Evolutionary conservation across 1,284 basidiomycete species (phyloP), one percentile per base, ranked within the genome.

Genomic region (Leccinum subrobustum): DNA sequence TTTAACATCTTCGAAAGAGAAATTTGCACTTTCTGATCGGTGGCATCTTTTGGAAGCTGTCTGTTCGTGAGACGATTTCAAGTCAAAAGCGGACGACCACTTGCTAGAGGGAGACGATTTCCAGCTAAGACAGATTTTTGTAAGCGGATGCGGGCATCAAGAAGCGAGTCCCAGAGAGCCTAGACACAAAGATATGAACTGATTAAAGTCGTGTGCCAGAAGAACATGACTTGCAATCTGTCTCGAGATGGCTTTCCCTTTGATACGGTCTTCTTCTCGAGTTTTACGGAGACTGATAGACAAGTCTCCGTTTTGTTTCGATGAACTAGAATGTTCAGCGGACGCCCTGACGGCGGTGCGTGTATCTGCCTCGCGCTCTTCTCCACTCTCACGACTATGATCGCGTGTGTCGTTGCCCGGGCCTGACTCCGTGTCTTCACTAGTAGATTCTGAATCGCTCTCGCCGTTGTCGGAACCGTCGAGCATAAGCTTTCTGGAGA

Each of bases 111-210:
- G 12, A 95, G 78, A 58, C 79, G 75, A 69, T 93, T 91, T 4
- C 86, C 81, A 11, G 87, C 79, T 1, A 78, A 71, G 52, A 88
- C 79, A 23, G 87, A 84, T 77, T 95, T 97, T 76, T 97, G 95
- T 57, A 96, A 76, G 31, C 88, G 88, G 72, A 98, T 98, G 39
- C 95, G 86, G 18, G 91, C 85, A 70, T 96, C 93, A 39, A 97
- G 81, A 37, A 97, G 78, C 6, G 82, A 81, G 72, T 96, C 93
- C 87, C 93, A 96, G 33, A 95, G 77, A 5, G 81, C 79, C 93
- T 96, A 64, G 14, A 62, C 14, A 18, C 54, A 48, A 16, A 65
- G 58, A 56, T 61, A 50, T 59, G 59, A 59, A 57, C 66, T 47
- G n/a, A 59, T 25, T 25, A 50, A 58, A 54, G 27, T 56, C 5